Evolutionary conservation across 768 basidiomycete genomes (phyloP).

Genomic region (Hemileccinum impolitum): DNA sequence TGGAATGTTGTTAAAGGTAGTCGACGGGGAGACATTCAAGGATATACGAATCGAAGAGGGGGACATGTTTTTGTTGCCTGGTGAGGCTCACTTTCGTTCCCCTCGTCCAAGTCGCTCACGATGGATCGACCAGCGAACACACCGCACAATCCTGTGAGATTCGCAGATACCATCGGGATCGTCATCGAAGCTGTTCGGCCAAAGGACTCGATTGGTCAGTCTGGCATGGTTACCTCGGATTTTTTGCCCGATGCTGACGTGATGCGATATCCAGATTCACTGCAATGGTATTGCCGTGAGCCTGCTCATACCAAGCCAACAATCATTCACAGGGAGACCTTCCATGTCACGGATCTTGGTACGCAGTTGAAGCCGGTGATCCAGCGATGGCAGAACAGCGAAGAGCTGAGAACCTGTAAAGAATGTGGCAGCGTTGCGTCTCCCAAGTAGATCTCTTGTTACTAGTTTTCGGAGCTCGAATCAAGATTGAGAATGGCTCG

Average conservation of each 20-base stretch:
- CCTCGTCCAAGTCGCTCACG: not conserved
- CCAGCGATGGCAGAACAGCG: slow-evolving; percentile 71
- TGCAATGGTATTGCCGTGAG: slow-evolving; percentile 89
- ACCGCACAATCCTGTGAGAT: slow-evolving; percentile 94
- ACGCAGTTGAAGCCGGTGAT: slow-evolving; percentile 93
- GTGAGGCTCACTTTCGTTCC: slow-evolving; percentile 38
- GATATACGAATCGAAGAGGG: slow-evolving; percentile 92
- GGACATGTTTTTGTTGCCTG: slow-evolving; percentile 94
- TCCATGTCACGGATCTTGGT: slow-evolving; percentile 88
- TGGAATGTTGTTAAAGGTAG: slow-evolving; percentile 82
- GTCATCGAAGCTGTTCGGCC: slow-evolving; percentile 89
- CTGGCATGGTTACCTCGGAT: not conserved
- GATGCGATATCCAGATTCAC: slow-evolving; percentile 61
- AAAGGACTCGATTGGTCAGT: slow-evolving; percentile 64
- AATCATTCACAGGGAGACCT: slow-evolving; percentile 79
- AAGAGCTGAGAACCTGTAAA: slow-evolving; percentile 63
- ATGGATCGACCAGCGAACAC: slow-evolving; percentile 67
- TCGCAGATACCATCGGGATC: slow-evolving; percentile 84
- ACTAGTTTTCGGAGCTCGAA: slow-evolving; percentile 18
- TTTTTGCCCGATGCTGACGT: not conserved
- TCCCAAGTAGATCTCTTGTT: slow-evolving; percentile 41
- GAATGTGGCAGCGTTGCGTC: slow-evolving; percentile 64
- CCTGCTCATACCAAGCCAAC: slow-evolving; percentile 57
- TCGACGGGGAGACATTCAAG: slow-evolving; percentile 74
- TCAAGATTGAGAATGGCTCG: not conserved